A percentile compares a stretch with the other conserved stretches of the same genome.
Evolutionary conservation across 2,329 filamentous ascomycete genomes (phyloP).

Genomic region (Lasiodiplodia hormozganensis): DNA sequence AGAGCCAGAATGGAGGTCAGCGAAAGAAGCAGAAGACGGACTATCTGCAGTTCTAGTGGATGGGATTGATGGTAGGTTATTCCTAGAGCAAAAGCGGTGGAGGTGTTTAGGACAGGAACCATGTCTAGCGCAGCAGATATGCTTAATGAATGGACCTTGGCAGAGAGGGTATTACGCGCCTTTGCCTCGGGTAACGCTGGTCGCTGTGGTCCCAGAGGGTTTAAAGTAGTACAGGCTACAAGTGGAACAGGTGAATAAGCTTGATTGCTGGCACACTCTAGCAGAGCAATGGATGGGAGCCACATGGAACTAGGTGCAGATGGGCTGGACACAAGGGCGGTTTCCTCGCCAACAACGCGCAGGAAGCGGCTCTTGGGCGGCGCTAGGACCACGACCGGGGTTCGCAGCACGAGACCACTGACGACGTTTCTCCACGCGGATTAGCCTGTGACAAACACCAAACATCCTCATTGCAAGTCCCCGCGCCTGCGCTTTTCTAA

Average conservation of each 20-base stretch:
- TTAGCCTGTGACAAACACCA: conserved; percentile 8
- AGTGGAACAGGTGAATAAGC: conserved; percentile 8
- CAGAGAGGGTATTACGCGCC: too few relatives aligned
- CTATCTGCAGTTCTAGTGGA: conserved; percentile 1
- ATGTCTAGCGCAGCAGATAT: conserved; percentile 1
- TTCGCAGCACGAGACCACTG: conserved; percentile 8
- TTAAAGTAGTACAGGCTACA: neutral
- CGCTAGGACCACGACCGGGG: conserved; percentile 7
- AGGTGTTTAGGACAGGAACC: neutral
- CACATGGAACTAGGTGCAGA: neutral
- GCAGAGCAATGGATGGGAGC: neutral
- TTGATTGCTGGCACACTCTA: neutral
- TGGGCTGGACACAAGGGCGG: neutral
- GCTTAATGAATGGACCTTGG: neutral
- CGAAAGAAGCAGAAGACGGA: conserved; percentile 13
- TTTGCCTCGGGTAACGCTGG: neutral
- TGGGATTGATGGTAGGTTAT: neutral
- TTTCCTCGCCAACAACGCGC: conserved; percentile 20
- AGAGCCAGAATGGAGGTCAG: neutral
- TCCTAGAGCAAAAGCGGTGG: too few relatives aligned
- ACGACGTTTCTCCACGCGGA: conserved; percentile 2
- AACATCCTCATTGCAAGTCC: neutral
- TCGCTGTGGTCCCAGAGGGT: neutral
- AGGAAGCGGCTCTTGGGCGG: neutral
- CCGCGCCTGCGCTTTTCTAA: neutral